Evolutionary conservation across 2,329 filamentous ascomycete species (phyloP), one percentile per base, ranked within the genome.

Genomic region (Colletotrichum brevisporum): DNA sequence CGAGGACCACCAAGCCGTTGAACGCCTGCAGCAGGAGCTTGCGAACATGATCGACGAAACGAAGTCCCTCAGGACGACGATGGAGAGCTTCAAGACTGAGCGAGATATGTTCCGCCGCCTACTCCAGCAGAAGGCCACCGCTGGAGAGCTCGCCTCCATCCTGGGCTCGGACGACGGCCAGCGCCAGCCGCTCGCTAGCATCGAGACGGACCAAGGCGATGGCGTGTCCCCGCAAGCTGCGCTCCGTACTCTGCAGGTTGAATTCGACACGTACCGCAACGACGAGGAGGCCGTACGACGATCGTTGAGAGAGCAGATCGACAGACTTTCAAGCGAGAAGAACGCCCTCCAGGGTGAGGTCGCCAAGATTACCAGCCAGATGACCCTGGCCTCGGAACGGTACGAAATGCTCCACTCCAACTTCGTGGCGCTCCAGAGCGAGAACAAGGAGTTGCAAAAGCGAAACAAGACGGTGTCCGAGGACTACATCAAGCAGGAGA

Each of bases 91-190:
- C 79, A 94, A 96, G 78, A 94, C 94, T 75, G 96, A 99, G 82
- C 91, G 96, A 71, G 95, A 99, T 78, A 98, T 98, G 89, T 98
- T 98, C 90, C 91, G 95, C 24, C 94, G 95, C 60, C 95, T 98
- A 84, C 88, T 98, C 36, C 93, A 95, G 73, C 93, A 96, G 71
- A 80, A 90, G 82, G 78, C 85, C 76, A 76, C 87, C 76, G 77
- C 88, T 78, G 85, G 83, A 13, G 91, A 94, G 69, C 84, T 92
- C 50, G 86, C 88, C 16, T 91, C 91, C 1, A 85, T 90, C 57
- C 91, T 97, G 76, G 93, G 91, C 74, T 93, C 92, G 18, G 89
- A 91, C 68, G 86, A 88, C 16, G 82, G 78, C 54, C 79, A 83
- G 54, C 84, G 87, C 45, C 83, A 85, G 60, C 85, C 89, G 36